Evolutionary conservation across 2,329 filamentous ascomycete genomes (phyloP), one percentile per base, ranked within the genome.

Genomic region (Aspergillus fumigatus): DNA sequence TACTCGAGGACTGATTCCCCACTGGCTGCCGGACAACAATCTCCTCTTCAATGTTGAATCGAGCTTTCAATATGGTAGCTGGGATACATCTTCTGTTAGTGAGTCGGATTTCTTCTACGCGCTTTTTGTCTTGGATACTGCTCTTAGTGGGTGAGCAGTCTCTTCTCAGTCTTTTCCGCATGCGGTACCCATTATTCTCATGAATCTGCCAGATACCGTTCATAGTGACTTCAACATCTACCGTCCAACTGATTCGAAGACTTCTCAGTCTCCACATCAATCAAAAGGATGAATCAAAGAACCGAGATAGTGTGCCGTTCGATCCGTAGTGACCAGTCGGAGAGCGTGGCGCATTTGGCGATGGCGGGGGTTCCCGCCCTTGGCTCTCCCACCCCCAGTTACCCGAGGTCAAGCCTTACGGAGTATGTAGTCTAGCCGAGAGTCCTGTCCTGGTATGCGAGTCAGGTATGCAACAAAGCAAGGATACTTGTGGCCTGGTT

Each of bases 341-440:
- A n/a, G 48, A 10, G 9, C 10, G 8, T 49, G 19, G 21, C 21
- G 50, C 27, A 7, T 52, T 41, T 48, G 17, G 40, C 11, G 40
- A 43, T 43, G 40, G 40, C 40, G 40, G 40, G 8, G 40, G n/a
- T 21, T 43, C 19, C 40, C 49, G 23, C 38, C 40, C 41, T 41
- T 48, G 47, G 48, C 47, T 38, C 14, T 38, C 32, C 32, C 14
- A 7, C 32, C 14, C 32, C 32, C 32, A 17, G 32, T 52, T 50
- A 48, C 11, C 54, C 54, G 50, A 56, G 50, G 54, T 56, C 54
- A 56, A 52, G 50, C 53, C 49, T 55, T 55, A 23, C 21, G 21
- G 21, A 23, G 21, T 23, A 43, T 19, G 14, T 35, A 11, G 35
- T 4, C 25, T 40, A 50, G 19, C 19, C 8, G 19, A 19, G n/a